Evolutionary conservation across 169 alveolate genomes (phyloP).

Genomic region (Plasmodium inui): DNA sequence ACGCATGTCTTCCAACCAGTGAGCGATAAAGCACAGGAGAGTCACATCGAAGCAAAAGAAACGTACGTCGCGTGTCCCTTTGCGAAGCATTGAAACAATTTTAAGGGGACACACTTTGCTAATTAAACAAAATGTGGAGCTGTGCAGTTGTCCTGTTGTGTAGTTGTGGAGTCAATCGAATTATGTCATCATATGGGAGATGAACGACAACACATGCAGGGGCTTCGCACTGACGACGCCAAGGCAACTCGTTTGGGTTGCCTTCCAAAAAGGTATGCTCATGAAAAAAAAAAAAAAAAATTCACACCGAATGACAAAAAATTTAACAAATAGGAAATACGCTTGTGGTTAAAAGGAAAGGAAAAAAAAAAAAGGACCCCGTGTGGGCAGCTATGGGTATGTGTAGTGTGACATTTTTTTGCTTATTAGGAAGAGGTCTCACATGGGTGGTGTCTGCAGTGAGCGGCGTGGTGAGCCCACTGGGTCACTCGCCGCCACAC

Average conservation of each 20-base stretch:
- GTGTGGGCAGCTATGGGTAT: neutral
- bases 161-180: neutral
- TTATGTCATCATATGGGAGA: neutral
- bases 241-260: neutral
- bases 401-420: neutral
- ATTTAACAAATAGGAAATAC: neutral
- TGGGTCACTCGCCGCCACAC: neutral
- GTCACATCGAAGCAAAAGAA: too few species aligned
- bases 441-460: neutral
- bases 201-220: neutral
- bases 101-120: neutral
- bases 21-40: neutral
- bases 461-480: neutral
- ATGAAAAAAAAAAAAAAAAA: neutral
- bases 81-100: neutral
- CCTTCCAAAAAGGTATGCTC: neutral
- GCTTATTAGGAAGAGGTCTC: neutral
- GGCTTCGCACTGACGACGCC: neutral
- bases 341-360: neutral
- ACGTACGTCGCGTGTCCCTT: neutral
- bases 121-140: neutral
- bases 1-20: neutral
- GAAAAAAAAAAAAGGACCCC: neutral
- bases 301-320: neutral
- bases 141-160: too few species aligned